phyloP scores from a whole-genome alignment of 2,329 filamentous ascomycete species.

The Cladosporium cucumerinum region DNA sequence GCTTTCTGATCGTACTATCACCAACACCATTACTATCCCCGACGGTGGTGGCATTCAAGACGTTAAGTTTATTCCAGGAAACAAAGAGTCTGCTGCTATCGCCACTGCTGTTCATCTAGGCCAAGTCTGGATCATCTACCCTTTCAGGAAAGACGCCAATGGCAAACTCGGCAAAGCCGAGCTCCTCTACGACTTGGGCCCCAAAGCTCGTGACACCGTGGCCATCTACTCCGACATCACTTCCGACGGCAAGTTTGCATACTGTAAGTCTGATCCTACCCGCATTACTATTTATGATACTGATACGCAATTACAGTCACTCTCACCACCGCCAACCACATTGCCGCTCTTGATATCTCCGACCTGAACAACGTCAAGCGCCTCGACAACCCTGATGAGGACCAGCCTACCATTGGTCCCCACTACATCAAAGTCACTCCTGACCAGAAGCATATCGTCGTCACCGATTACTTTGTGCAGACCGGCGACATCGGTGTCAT shows the following conservation, averaged over 20 bases:
- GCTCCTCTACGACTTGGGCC: not conserved
- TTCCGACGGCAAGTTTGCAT: not conserved
- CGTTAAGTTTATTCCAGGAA: conserved; percentile 63
- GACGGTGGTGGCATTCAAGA: conserved; percentile 60
- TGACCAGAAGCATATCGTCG: conserved; percentile 61
- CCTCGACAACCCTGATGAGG: conserved; percentile 58
- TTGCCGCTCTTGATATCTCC: conserved; percentile 60
- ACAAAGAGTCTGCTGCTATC: conserved; percentile 56
- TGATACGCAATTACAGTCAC: conserved; percentile 45
- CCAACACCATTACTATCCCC: conserved; percentile 60
- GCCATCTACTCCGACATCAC: not conserved
- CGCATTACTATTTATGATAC: not conserved
- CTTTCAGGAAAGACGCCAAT: conserved; percentile 53
- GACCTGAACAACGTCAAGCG: conserved; percentile 59
- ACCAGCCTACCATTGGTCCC: conserved; percentile 58
- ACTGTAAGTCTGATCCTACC: not conserved
- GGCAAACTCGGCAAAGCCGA: conserved; percentile 40
- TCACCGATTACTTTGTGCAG: conserved; percentile 66
- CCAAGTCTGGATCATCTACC: conserved; percentile 64
- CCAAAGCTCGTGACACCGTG: not conserved
- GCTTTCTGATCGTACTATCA: conserved; percentile 51
- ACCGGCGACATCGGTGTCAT: conserved; percentile 59
- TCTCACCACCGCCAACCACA: conserved; percentile 59
- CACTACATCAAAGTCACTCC: conserved; percentile 64
- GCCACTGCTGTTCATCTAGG: conserved; percentile 59